Evolutionary conservation across 805 yeast genomes (phyloP).

Genomic region (Scheffersomyces ergatensis): DNA sequence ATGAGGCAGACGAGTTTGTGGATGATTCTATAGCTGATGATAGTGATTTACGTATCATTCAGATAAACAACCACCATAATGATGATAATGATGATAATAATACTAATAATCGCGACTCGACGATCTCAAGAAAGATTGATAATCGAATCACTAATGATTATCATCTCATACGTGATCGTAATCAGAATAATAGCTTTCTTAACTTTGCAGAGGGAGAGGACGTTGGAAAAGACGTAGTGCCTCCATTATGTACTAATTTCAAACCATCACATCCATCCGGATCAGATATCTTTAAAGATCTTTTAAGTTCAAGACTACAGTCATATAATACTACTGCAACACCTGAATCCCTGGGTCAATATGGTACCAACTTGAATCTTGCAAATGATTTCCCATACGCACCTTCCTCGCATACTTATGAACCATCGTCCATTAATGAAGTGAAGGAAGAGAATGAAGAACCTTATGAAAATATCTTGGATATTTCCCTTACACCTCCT

Average conservation of each 20-base stretch:
- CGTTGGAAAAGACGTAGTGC: background rate
- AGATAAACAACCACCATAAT: no score
- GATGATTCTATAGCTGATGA: background rate
- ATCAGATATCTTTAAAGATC: background rate
- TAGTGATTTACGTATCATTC: constrained; percentile 2
- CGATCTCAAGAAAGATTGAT: no score
- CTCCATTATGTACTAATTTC: no score
- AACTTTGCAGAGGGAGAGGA: no score
- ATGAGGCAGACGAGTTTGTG: no score
- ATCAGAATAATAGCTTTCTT: background rate
- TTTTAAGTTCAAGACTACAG: background rate
- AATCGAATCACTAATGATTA: constrained; percentile 5
- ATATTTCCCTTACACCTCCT: background rate
- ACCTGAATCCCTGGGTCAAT: background rate
- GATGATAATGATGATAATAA: no score
- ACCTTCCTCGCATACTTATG: background rate
- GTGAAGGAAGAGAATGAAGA: background rate
- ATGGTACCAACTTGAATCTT: constrained; percentile 7
- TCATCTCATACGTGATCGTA: constrained; percentile 1
- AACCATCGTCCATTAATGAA: background rate
- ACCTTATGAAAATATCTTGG: background rate
- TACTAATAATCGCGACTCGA: no score
- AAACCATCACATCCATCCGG: no score
- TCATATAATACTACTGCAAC: background rate
- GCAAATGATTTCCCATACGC: background rate